Conservation (phyloP, 306 rosid genomes). For the Canavalia gladiata region DNA sequence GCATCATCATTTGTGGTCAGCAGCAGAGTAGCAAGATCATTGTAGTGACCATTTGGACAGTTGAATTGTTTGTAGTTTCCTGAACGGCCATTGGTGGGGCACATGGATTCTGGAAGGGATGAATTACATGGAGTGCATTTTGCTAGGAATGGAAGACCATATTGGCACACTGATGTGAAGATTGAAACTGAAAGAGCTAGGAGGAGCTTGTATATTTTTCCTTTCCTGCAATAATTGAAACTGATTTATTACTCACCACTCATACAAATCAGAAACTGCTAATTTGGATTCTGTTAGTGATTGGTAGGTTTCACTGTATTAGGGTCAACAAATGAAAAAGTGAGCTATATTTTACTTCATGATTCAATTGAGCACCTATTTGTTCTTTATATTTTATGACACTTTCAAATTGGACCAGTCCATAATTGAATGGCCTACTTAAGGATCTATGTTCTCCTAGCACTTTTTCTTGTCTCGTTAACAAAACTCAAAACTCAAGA, state of each 20-base stretch:
- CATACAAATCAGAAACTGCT: neutral
- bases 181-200: conserved; percentile 68
- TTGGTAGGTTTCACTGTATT: conserved; percentile 10
- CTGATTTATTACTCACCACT: conserved; percentile 15
- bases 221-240: conserved; percentile 72
- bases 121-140: conserved; percentile 74
- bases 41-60: conserved; percentile 84
- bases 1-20: conserved; percentile 93
- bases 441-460: neutral
- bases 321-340: conserved; percentile 9
- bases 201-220: conserved; percentile 74
- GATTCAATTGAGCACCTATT: neutral
- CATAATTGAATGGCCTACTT: neutral
- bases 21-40: conserved; percentile 84
- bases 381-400: neutral
- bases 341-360: neutral
- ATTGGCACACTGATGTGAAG: conserved; percentile 80
- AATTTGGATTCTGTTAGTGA: neutral
- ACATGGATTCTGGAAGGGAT: conserved; percentile 53
- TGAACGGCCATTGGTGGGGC: conserved; percentile 81
- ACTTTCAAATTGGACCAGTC: neutral
- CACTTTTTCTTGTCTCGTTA: neutral
- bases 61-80: conserved; percentile 92
- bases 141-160: conserved; percentile 83
- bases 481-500: neutral